These are phyloP conservation scores for Lophium mytilinum DNA, from an alignment of 495 filamentous ascomycete genomes.

Conservation along the genomic window DNA sequence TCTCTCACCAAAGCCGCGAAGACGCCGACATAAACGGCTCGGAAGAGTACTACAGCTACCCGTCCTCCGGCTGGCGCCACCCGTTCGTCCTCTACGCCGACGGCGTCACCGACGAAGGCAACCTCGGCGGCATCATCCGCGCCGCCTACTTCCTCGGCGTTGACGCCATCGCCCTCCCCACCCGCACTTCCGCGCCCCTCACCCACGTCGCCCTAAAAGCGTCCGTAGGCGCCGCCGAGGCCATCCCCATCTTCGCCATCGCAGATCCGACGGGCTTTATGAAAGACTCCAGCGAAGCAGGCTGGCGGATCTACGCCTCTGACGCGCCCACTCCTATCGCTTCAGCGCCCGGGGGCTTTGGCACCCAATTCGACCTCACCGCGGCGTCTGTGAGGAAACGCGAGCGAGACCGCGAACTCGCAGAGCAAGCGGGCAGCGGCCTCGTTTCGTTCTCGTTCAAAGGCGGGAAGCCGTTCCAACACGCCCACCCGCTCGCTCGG, in stretches of 20 bases:
- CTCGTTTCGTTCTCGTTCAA: no score
- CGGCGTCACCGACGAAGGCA: constrained; percentile 79
- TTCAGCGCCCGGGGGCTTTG: neutral
- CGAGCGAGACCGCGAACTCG: no score
- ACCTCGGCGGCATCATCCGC: constrained; percentile 81
- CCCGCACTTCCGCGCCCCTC: constrained; percentile 53
- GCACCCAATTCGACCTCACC: no score
- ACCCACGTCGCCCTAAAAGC: constrained; percentile 75
- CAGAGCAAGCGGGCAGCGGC: no score
- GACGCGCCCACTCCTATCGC: constrained; percentile 8
- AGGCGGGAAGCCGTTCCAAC: neutral
- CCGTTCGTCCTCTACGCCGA: constrained; percentile 78
- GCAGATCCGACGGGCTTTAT: constrained; percentile 61
- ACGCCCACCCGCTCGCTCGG: constrained; percentile 40
- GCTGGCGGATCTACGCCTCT: constrained; percentile 73
- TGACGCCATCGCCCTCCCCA: constrained; percentile 45
- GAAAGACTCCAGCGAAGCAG: constrained; percentile 51
- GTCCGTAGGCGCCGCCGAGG: constrained; percentile 77
- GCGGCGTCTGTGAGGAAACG: no score
- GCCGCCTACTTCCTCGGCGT: constrained; percentile 80
- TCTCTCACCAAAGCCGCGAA: constrained; percentile 64
- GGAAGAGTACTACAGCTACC: constrained; percentile 32
- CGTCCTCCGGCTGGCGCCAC: constrained; percentile 42
- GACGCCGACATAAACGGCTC: constrained; percentile 64
- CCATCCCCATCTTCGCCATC: constrained; percentile 60